Base-by-base conservation (phyloP, 345 rosid species). In the Carallia brachiata region DNA sequence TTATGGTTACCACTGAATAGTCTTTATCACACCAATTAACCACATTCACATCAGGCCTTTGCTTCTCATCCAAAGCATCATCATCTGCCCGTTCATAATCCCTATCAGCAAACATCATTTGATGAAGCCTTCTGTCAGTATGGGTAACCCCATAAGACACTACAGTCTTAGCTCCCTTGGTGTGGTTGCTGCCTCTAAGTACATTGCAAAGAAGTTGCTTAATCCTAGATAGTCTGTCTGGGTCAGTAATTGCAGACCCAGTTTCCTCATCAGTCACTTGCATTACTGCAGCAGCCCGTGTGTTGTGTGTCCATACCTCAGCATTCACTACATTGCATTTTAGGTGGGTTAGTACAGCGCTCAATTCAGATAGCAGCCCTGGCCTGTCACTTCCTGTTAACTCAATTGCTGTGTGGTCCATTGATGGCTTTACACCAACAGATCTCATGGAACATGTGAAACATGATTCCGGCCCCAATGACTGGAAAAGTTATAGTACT, bases 81-180 rank as follows among this genome's bases (percentile, higher is more conserved):
- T 79, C 84, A 27, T 76, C 79, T 4, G 64, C 63, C 55, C 88
- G 83, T 48, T 89, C 92, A 61, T 90, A 95, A 81, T 95, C 99
- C 84, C 99, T 85, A 69, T 89, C 97, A 23, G 90, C 99, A 84
- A 90, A 89, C 97, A 95, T 89, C 96, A 95, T 85, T 79, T 95
- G 97, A 89, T 95, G 99, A 75, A 95, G 94, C 82, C 99, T 86
- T 73, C 99, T 83, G 27, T 89, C 96, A 0, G 85, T 86, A 70
- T 91, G 99, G 12, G 88, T 87, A 37, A 70, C 80, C 8, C 83
- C 91, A 15, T 83, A 83, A 60, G 93, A 84, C 52, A 92, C 91
- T 37, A 70, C 85, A 1, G 93, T 94, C 78, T 86, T 94, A 2
- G 97, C 96, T 63, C 74, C 82, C 54, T 84, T 79, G 7, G 86